Evolutionary conservation across 805 yeast species (phyloP).

Genomic region (Ogataea pignaliae): DNA sequence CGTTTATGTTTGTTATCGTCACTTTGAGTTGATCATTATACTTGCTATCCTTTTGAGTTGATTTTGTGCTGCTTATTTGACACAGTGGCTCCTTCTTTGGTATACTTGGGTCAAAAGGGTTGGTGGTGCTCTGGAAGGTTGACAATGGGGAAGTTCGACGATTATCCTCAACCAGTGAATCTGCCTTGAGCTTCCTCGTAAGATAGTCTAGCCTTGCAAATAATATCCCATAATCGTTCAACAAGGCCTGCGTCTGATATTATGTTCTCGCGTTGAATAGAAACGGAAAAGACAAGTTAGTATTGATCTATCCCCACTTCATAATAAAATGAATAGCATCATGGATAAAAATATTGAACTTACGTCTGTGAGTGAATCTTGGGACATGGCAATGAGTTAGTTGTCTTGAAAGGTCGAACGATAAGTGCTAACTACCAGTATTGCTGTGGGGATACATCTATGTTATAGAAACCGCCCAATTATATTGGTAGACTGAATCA

Average conservation of each 20-base stretch:
- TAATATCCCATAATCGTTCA: background rate
- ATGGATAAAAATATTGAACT: too few species aligned
- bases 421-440: too few species aligned
- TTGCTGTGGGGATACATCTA: too few species aligned
- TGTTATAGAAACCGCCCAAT: too few species aligned
- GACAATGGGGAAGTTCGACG: background rate
- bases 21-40: constrained; percentile 1
- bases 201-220: background rate
- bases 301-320: background rate
- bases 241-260: background rate
- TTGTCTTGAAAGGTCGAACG: too few species aligned
- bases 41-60: background rate
- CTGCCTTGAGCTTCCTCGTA: background rate
- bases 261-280: too few species aligned
- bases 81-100: background rate
- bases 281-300: background rate
- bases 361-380: too few species aligned
- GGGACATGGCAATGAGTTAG: too few species aligned
- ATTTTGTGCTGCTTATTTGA: background rate
- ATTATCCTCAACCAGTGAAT: background rate
- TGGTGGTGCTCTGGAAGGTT: background rate
- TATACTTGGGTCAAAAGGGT: background rate
- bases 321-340: background rate
- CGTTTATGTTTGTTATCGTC: constrained; percentile 1
- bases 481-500: too few species aligned